Percentiles rank a stretch among this genome's conserved stretches.
These are phyloP conservation scores for Lachnellula occidentalis DNA, from an alignment of 2,329 filamentous ascomycete genomes.

Conservation along the genomic window DNA sequence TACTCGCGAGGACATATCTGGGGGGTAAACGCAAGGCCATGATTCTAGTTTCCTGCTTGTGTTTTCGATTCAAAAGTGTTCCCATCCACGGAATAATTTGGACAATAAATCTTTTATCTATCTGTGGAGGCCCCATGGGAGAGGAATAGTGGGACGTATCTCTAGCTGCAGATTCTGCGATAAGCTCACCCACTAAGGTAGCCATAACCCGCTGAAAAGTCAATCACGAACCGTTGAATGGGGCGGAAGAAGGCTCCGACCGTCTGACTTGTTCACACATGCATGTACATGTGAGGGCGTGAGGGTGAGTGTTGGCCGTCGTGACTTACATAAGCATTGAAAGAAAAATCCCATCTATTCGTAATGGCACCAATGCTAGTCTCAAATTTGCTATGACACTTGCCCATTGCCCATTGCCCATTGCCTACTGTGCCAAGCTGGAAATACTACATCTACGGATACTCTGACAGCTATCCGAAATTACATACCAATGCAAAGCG, in stretches of 20 bases:
- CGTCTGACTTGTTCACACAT: not conserved
- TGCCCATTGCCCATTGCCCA: no score
- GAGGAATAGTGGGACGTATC: not conserved
- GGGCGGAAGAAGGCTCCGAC: not conserved
- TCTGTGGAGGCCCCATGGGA: no score
- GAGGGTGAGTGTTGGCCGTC: not conserved
- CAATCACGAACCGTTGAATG: not conserved
- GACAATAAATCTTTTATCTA: not conserved
- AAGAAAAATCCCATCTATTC: no score
- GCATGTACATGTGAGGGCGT: not conserved
- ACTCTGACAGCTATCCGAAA: no score
- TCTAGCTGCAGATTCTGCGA: not conserved
- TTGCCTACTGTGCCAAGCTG: no score
- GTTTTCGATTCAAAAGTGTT: not conserved
- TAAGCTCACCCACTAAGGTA: no score
- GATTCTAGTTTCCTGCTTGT: not conserved
- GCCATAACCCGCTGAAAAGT: not conserved
- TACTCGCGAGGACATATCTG: conserved; percentile 26
- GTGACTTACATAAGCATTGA: not conserved
- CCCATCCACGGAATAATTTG: no score
- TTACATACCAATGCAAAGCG: no score
- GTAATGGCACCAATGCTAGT: no score
- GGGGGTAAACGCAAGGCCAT: conserved; percentile 1
- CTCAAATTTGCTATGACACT: no score
- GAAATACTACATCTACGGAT: no score